Evolutionary conservation across 176 grass and related monocot genomes (phyloP), one percentile per base, ranked within the genome.

Genomic region (Miscanthus lutarioriparius): DNA sequence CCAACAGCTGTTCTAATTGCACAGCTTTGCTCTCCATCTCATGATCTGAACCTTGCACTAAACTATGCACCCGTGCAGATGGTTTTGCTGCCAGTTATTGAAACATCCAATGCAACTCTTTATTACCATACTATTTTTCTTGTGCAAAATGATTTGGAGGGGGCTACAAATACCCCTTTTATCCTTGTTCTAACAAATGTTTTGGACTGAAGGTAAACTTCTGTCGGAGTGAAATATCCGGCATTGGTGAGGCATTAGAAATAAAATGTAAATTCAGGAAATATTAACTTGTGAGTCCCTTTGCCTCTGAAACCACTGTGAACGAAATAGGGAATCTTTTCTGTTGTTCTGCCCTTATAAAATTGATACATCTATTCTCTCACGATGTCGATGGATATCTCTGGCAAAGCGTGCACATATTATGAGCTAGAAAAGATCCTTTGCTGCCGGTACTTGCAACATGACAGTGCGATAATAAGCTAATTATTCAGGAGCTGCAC

Each of bases 61-160:
- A 86, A 80, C 69, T 86, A 48, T 13, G 72, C 33, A 37, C 43
- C 70, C 70, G 40, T 28, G 70, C 70, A 72, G 39, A 43, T 71
- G 13, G 25, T 45, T 43, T 72, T 72, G 12, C 40, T 25, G 43
- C 12, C 15, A 67, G 25, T 54, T 69, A 69, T 4, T 7, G 64
- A 35, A 67, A 69, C 78, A 69, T 25, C 69, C 4, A 39, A 72
- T 44, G 39, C 69, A 58, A 10, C 54, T 59, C 22, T 23, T 59
- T 59, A 59, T 59, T 33, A 22, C 17, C 16, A 35, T 75, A 12
- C 26, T 33, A 51, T 53, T 33, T 51, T 53, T 30, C 14, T 20
- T 10, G 67, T 40, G 20, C 19, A 40, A 37, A 40, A 40, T 40
- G 35, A 40, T 38, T 23, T 70, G 36, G 8, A 70, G 19, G 1